Conservation (phyloP, 345 rosid genomes). For the Arabidopsis arenosa region DNA sequence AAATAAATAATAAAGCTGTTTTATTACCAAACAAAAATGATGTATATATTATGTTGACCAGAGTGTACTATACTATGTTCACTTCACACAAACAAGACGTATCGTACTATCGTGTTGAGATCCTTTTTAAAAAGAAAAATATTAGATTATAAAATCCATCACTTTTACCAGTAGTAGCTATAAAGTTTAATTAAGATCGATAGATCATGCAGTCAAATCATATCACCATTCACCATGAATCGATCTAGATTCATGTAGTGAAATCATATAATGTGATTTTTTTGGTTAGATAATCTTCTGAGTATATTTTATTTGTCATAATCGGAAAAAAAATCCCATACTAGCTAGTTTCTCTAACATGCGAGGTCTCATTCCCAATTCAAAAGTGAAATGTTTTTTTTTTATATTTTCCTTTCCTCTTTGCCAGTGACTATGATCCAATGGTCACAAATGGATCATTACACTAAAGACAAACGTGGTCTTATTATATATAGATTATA, state of each 20-base stretch:
- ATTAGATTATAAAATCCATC: not conserved
- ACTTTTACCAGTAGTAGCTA: not conserved
- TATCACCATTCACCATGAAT: not conserved
- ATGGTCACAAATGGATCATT: constrained; percentile 18
- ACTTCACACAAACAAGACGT: not conserved
- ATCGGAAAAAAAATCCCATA: too few species aligned
- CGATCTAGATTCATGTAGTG: not conserved
- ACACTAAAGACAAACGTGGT: constrained; percentile 6
- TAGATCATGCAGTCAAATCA: not conserved
- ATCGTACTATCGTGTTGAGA: not conserved
- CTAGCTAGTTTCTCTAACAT: not conserved
- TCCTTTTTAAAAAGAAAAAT: not conserved
- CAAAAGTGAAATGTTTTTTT: too few species aligned
- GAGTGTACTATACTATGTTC: not conserved
- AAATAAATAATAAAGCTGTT: not conserved
- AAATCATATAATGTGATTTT: not conserved
- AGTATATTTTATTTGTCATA: not conserved
- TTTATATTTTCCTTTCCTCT: not conserved
- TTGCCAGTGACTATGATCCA: constrained; percentile 18
- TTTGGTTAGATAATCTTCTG: not conserved
- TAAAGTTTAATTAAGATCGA: too few species aligned
- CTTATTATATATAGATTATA: not conserved
- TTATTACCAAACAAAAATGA: not conserved
- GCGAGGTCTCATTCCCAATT: not conserved
- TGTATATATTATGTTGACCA: not conserved